phyloP scores from a whole-genome alignment of 768 basidiomycete species.

The Lactarius sanguifluus region DNA sequence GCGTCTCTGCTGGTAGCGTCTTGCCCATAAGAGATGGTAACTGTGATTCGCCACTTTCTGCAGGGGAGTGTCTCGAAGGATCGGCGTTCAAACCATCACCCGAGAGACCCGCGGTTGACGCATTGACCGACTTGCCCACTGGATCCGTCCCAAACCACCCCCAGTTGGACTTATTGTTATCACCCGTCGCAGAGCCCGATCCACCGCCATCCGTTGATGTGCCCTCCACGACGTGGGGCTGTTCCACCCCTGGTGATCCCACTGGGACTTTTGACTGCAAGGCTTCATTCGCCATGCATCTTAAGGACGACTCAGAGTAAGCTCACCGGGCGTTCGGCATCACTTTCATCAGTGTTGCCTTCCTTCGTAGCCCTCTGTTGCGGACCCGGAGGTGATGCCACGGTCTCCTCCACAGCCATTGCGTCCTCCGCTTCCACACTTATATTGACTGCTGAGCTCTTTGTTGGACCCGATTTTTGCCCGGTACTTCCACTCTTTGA shows the following conservation, averaged over 20 bases:
- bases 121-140: conserved; percentile 5
- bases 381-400: neutral
- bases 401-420: neutral
- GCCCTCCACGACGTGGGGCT: neutral
- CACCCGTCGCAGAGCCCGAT: neutral
- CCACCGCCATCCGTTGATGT: too few relatives aligned
- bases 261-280: neutral
- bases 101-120: conserved; percentile 14
- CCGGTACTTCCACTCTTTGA: too few relatives aligned
- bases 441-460: neutral
- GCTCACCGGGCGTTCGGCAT: neutral
- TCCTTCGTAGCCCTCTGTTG: neutral
- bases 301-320: neutral
- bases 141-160: too few relatives aligned
- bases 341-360: neutral
- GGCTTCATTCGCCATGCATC: neutral
- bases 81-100: neutral
- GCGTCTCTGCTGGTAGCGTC: neutral
- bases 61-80: neutral
- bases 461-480: neutral
- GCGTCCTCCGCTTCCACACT: neutral
- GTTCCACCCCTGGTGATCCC: neutral
- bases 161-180: too few relatives aligned
- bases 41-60: neutral
- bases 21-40: neutral